Evolutionary conservation across 495 filamentous ascomycete species (phyloP).

Genomic region (Penicillium ochrochloron): DNA sequence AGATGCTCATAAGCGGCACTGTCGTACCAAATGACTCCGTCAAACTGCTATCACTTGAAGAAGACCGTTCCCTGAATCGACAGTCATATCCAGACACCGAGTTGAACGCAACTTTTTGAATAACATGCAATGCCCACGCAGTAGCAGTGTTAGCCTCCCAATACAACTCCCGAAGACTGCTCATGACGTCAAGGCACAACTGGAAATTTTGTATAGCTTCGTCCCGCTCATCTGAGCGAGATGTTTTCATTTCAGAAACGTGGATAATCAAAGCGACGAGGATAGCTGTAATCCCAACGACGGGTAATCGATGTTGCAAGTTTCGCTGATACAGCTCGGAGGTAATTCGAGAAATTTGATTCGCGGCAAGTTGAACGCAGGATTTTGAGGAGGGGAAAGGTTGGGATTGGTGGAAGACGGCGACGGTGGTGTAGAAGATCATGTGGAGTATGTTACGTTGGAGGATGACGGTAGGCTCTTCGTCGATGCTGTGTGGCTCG

Average conservation of each 20-base stretch:
- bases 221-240: background rate
- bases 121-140: slow-evolving; percentile 21
- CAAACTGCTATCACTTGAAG: slow-evolving; percentile 5
- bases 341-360: slow-evolving; percentile 25
- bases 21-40: background rate
- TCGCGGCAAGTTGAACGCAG: slow-evolving; percentile 25
- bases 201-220: slow-evolving; percentile 22
- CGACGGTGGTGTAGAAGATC: slow-evolving; percentile 27
- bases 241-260: slow-evolving; percentile 21
- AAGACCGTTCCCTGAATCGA: slow-evolving; percentile 7
- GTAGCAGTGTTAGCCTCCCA: slow-evolving; percentile 22
- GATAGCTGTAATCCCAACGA: slow-evolving; percentile 25
- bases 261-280: slow-evolving; percentile 26
- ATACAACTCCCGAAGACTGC: slow-evolving; percentile 23
- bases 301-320: slow-evolving; percentile 17
- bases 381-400: slow-evolving; percentile 24
- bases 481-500: slow-evolving; percentile 5
- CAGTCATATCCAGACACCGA: background rate
- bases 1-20: background rate
- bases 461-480: slow-evolving; percentile 16
- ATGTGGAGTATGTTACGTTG: slow-evolving; percentile 28
- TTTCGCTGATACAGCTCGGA: slow-evolving; percentile 18
- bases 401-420: slow-evolving; percentile 28
- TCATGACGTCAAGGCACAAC: slow-evolving; percentile 23
- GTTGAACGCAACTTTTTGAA: slow-evolving; percentile 7